Percentiles rank a stretch among this genome's conserved stretches.
Evolutionary conservation across 768 basidiomycete species (phyloP).

Genomic region (Amanita muscaria): DNA sequence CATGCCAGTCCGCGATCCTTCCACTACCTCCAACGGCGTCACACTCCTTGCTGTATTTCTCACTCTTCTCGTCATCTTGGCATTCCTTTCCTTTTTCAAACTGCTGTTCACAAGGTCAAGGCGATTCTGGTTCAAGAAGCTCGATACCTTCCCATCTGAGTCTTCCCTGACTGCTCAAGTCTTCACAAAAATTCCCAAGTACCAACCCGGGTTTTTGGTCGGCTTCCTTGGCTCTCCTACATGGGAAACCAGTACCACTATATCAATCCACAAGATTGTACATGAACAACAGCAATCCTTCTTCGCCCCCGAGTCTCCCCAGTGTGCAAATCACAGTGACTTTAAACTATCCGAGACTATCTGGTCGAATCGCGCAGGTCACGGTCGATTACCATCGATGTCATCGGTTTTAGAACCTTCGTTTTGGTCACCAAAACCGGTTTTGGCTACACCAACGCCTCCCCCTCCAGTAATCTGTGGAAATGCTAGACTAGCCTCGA

Average conservation of each 20-base stretch:
- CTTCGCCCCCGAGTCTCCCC: conserved; percentile 3
- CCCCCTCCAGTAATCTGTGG: not conserved
- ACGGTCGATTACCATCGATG: not conserved
- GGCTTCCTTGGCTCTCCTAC: conserved; percentile 38
- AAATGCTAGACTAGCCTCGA: conserved; percentile 7
- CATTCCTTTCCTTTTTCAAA: conserved; percentile 21
- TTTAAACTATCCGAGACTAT: not conserved
- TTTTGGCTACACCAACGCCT: not conserved
- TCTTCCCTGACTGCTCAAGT: conserved; percentile 9
- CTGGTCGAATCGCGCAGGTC: not conserved
- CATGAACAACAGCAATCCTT: conserved; percentile 15
- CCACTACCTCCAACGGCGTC: conserved; percentile 33
- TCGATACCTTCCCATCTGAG: conserved; percentile 8
- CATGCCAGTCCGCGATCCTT: conserved; percentile 17
- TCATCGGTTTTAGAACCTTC: not conserved
- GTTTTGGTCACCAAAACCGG: not conserved
- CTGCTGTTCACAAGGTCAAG: conserved; percentile 22
- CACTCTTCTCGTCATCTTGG: conserved; percentile 16
- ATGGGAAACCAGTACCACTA: conserved; percentile 31
- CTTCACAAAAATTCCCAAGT: conserved; percentile 4
- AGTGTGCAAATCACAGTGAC: not conserved
- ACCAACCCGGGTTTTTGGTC: conserved; percentile 27
- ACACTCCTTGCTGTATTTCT: conserved; percentile 21
- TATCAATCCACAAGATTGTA: conserved; percentile 11
- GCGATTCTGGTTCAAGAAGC: conserved; percentile 22